Percentiles rank a stretch among this genome's conserved stretches.
Evolutionary conservation across 352 stramenopile species (phyloP).

Genomic region (Phytophthora macrochlamydospora): DNA sequence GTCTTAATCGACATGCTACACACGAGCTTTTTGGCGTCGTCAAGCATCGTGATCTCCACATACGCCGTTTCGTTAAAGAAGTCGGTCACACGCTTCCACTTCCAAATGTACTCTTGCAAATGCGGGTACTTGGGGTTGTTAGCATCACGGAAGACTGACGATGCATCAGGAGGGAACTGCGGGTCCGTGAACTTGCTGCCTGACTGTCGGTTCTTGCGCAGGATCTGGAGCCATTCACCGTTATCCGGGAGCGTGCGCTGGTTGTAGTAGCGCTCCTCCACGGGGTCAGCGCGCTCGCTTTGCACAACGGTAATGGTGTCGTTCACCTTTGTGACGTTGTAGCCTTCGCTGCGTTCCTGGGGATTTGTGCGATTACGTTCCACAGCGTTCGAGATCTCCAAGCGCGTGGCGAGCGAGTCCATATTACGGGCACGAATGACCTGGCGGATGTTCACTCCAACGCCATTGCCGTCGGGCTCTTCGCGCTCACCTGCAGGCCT

Average conservation of each 20-base stretch:
- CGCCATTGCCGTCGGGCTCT: constrained; percentile 69
- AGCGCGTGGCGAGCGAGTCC: constrained; percentile 71
- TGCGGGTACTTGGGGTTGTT: constrained; percentile 75
- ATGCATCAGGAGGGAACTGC: constrained; percentile 73
- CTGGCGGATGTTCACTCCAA: constrained; percentile 59
- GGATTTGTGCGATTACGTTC: constrained; percentile 66
- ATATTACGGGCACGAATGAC: constrained; percentile 68
- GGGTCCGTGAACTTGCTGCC: constrained; percentile 84
- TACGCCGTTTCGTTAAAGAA: constrained; percentile 88
- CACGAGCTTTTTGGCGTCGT: constrained; percentile 82
- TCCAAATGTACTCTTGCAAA: constrained; percentile 77
- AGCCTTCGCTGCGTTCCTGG: constrained; percentile 60
- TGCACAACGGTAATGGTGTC: constrained; percentile 73
- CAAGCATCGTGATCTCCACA: constrained; percentile 85
- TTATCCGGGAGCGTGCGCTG: constrained; percentile 69
- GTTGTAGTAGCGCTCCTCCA: constrained; percentile 78
- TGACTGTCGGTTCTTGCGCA: constrained; percentile 73
- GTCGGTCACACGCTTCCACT: constrained; percentile 86
- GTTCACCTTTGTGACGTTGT: constrained; percentile 80
- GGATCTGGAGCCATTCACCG: constrained; percentile 72
- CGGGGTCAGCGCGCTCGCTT: constrained; percentile 56
- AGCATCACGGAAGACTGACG: constrained; percentile 70
- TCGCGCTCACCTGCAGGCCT: constrained; percentile 51
- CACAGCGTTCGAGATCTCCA: constrained; percentile 74
- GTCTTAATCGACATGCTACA: constrained; percentile 88